Conservation (phyloP, 441 rosid genomes). For the Aleurites moluccanus region DNA sequence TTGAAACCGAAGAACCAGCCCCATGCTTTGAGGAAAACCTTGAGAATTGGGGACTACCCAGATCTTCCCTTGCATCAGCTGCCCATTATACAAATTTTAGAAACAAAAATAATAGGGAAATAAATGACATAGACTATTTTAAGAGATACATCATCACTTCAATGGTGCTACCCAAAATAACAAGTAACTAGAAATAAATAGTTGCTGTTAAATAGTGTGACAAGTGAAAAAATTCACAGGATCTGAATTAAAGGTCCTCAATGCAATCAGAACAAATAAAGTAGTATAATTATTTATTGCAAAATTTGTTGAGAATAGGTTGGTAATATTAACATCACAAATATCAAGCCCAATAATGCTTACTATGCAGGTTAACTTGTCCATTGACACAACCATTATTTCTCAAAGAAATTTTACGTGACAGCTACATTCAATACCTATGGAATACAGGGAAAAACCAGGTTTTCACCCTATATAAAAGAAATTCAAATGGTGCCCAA, state of each 20-base stretch:
- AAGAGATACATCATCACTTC: background rate
- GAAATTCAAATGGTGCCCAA: background rate
- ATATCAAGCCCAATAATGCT: background rate
- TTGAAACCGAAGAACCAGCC: slow-evolving; percentile 64
- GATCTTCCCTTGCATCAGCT: slow-evolving; percentile 80
- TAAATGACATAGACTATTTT: background rate
- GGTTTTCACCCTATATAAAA: background rate
- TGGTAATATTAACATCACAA: background rate
- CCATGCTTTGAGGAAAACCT: slow-evolving; percentile 66
- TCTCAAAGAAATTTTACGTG: background rate
- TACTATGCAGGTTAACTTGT: background rate
- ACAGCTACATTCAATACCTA: background rate
- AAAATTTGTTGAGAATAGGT: background rate
- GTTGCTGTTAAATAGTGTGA: background rate
- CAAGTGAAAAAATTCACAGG: background rate
- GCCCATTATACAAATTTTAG: slow-evolving; percentile 23
- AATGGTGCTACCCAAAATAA: background rate
- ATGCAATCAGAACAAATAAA: background rate
- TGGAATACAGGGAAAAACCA: background rate
- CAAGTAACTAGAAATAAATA: background rate
- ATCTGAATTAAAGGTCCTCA: background rate
- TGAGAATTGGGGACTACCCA: slow-evolving; percentile 52
- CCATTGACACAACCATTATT: background rate
- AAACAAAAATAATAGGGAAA: background rate
- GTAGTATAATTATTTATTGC: background rate